A percentile compares a stretch with the other conserved stretches of the same genome.
Conservation (phyloP, 179 eudicot species). For the Amaranthus tricolor region DNA sequence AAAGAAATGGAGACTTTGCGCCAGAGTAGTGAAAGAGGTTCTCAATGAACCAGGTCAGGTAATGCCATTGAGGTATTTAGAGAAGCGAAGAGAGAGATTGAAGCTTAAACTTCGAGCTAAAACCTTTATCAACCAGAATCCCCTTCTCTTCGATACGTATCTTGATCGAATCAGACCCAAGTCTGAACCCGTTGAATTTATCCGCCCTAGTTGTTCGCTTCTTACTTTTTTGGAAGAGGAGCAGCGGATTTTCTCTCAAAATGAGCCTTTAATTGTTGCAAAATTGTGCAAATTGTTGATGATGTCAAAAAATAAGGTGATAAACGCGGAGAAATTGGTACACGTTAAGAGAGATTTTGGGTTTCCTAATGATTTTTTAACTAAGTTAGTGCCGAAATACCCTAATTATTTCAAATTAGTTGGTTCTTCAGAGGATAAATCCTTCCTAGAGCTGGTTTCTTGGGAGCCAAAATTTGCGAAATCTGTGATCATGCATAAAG, state of each 20-base stretch:
- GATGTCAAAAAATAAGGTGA: slow-evolving; percentile 75
- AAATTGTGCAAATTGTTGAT: slow-evolving; percentile 75
- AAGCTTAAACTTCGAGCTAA: slow-evolving; percentile 41
- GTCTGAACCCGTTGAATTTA: slow-evolving; percentile 48
- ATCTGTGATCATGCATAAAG: slow-evolving; percentile 56
- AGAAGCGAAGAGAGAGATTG: slow-evolving; percentile 59
- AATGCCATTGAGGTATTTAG: slow-evolving; percentile 59
- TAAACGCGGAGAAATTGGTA: slow-evolving; percentile 59
- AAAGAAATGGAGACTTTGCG: slow-evolving; percentile 53
- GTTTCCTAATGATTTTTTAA: slow-evolving; percentile 69
- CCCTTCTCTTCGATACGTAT: slow-evolving; percentile 57
- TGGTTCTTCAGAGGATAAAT: slow-evolving; percentile 39
- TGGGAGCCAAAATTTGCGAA: slow-evolving; percentile 60
- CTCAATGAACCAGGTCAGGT: slow-evolving; percentile 68
- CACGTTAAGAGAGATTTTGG: slow-evolving; percentile 91
- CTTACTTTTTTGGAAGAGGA: slow-evolving; percentile 46
- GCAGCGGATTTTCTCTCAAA: slow-evolving; percentile 33
- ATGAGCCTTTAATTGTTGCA: slow-evolving; percentile 49
- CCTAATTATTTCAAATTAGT: slow-evolving; percentile 54
- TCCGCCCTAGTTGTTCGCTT: slow-evolving; percentile 45
- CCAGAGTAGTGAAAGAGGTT: slow-evolving; percentile 68
- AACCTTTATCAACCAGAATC: slow-evolving; percentile 55
- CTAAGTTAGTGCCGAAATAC: slow-evolving; percentile 47
- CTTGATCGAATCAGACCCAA: slow-evolving; percentile 63
- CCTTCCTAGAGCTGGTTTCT: slow-evolving; percentile 59